Percentiles rank a stretch among this genome's conserved stretches.
Evolutionary conservation across 805 yeast species (phyloP).

Genomic region (Lipomyces japonicus): DNA sequence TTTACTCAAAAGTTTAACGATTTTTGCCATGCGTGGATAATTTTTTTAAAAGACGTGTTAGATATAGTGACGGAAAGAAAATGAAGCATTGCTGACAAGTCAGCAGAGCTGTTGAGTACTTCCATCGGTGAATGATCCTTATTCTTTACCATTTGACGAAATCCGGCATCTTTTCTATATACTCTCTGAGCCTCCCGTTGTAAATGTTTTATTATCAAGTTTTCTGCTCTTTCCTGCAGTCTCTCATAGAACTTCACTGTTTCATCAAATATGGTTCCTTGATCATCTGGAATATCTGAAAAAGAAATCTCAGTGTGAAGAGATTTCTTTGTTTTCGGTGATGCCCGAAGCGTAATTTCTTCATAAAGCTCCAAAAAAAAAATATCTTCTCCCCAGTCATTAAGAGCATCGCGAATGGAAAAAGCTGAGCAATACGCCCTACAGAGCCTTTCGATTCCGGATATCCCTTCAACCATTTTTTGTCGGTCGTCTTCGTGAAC

Average conservation of each 20-base stretch:
- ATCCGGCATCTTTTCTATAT: slow-evolving; percentile 12
- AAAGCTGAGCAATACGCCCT: slow-evolving; percentile 41
- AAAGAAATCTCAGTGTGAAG: neutral
- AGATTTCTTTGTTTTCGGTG: slow-evolving; percentile 12
- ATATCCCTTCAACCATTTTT: slow-evolving; percentile 34
- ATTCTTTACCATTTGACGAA: slow-evolving; percentile 16
- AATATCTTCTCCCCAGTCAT: slow-evolving; percentile 44
- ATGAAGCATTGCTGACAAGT: slow-evolving; percentile 16
- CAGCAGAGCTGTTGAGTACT: slow-evolving; percentile 8
- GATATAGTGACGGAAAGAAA: slow-evolving; percentile 18
- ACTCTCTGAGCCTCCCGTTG: slow-evolving; percentile 22
- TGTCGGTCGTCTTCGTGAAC: slow-evolving; percentile 33
- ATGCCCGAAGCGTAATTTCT: slow-evolving; percentile 34
- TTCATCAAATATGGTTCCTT: slow-evolving; percentile 45
- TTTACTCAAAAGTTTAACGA: slow-evolving; percentile 16
- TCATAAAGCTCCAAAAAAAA: slow-evolving; percentile 46
- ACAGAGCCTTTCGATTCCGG: slow-evolving; percentile 44
- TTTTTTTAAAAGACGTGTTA: slow-evolving; percentile 11
- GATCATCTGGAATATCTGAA: slow-evolving; percentile 22
- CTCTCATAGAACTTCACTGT: slow-evolving; percentile 42
- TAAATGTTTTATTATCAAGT: slow-evolving; percentile 36
- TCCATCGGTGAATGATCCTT: slow-evolving; percentile 13
- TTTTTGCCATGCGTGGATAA: slow-evolving; percentile 14
- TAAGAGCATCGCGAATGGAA: slow-evolving; percentile 41
- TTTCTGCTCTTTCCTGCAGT: slow-evolving; percentile 35